Evolutionary conservation across 352 stramenopile species (phyloP).

Genomic region (Phytophthora macrochlamydospora): DNA sequence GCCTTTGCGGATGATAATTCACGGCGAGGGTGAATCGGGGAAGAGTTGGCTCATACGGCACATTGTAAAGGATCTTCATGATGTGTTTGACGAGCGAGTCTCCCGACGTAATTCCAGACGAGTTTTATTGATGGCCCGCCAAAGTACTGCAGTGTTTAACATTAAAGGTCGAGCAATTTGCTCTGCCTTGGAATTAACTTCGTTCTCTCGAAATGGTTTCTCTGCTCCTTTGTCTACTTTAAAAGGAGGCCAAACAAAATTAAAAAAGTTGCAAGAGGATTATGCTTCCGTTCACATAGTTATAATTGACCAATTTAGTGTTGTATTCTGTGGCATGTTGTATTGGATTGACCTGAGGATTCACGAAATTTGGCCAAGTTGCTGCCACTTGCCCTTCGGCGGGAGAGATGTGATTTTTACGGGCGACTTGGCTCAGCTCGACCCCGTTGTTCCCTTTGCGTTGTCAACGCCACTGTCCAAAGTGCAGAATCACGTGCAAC

Average conservation of each 20-base stretch:
- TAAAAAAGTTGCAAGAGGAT: conserved; percentile 3
- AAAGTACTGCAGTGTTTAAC: neutral
- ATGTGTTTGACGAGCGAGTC: neutral
- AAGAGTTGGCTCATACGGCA: neutral
- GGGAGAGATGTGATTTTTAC: conserved; percentile 4
- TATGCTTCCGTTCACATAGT: conserved; percentile 2
- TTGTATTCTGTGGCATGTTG: conserved; percentile 10
- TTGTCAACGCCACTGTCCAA: neutral
- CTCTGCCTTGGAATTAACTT: neutral
- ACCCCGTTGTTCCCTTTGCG: conserved; percentile 2
- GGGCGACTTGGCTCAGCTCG: neutral
- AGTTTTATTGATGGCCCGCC: neutral
- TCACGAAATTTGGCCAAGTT: conserved; percentile 5
- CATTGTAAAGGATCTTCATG: neutral
- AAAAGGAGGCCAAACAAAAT: neutral
- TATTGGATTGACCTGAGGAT: conserved; percentile 14
- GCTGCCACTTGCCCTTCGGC: neutral
- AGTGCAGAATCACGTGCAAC: conserved; percentile 2
- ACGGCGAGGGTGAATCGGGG: neutral
- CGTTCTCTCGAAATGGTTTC: neutral
- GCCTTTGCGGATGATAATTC: neutral
- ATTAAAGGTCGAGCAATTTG: neutral
- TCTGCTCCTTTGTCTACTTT: conserved; percentile 2
- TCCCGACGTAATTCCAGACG: neutral
- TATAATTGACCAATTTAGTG: conserved; percentile 12